Conservation (phyloP, 202 grass and related monocot species). For the Zizania palustris region DNA sequence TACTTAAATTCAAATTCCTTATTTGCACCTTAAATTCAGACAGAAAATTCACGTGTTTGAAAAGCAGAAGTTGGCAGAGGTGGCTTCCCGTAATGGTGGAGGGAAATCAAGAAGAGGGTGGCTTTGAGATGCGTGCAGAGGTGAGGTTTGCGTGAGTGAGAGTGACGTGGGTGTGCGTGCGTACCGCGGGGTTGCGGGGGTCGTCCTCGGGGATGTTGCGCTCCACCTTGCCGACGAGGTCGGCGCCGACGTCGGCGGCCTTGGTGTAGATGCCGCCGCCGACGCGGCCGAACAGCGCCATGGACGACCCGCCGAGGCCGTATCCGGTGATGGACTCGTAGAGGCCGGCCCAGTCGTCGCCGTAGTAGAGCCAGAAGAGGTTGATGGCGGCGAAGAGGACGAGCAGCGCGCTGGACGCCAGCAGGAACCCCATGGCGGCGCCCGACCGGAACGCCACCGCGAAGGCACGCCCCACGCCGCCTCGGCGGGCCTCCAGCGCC, state of each 20-base stretch:
- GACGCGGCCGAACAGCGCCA: constrained; percentile 79
- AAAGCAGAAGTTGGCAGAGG: too few relatives aligned
- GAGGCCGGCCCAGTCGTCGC: constrained; percentile 69
- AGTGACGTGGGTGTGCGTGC: not conserved
- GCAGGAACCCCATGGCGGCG: constrained; percentile 78
- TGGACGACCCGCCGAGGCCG: constrained; percentile 72
- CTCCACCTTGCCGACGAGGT: constrained; percentile 89
- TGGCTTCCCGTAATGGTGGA: too few relatives aligned
- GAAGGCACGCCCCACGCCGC: constrained; percentile 57
- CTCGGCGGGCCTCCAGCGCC: constrained; percentile 60
- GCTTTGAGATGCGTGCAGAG: constrained; percentile 8
- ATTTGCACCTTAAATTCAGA: too few relatives aligned
- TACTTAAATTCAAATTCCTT: too few relatives aligned
- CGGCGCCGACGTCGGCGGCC: constrained; percentile 78
- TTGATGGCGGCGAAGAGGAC: constrained; percentile 72
- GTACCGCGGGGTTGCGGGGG: constrained; percentile 82
- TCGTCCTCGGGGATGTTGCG: constrained; percentile 88
- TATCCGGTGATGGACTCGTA: constrained; percentile 82
- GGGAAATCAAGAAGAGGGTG: too few relatives aligned
- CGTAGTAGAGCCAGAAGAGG: constrained; percentile 75
- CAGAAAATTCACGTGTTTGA: too few relatives aligned
- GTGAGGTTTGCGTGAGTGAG: not conserved
- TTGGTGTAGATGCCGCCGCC: constrained; percentile 91
- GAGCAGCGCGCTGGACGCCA: constrained; percentile 71
- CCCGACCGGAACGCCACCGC: constrained; percentile 61